A percentile compares a stretch with the other conserved stretches of the same genome.
Conservation (phyloP, 202 grass and related monocot species). For the Carex sylvatica region DNA sequence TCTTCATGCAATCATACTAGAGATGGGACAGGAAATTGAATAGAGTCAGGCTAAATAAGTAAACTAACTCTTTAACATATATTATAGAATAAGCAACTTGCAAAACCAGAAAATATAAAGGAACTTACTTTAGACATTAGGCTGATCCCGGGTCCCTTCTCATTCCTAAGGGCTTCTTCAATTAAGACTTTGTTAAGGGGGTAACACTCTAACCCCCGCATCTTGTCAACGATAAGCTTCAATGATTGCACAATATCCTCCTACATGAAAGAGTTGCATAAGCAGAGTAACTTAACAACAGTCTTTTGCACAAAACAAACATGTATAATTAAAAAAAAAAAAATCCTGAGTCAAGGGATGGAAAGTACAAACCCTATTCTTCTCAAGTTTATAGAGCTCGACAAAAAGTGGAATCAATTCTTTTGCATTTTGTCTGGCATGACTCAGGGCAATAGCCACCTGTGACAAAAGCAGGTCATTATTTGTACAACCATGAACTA, state of each 20-base stretch:
- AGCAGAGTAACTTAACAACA: neutral
- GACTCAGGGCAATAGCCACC: neutral
- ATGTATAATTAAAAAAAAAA: too few relatives aligned
- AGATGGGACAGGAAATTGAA: neutral
- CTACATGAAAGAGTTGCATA: neutral
- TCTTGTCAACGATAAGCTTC: neutral
- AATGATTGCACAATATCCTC: neutral
- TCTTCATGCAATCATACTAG: neutral
- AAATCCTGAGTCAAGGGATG: neutral
- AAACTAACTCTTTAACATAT: neutral
- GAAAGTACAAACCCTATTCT: neutral
- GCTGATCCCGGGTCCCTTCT: neutral
- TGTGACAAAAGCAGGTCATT: neutral
- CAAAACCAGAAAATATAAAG: neutral
- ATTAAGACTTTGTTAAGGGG: neutral
- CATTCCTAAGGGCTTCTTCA: neutral
- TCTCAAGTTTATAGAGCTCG: neutral
- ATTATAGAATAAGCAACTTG: neutral
- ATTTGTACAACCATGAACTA: neutral
- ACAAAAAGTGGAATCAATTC: neutral
- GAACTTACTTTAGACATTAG: neutral
- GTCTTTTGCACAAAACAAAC: too few relatives aligned
- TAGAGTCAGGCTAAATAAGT: neutral
- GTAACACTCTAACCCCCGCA: neutral
- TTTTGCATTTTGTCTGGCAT: neutral